Conservation (phyloP, 805 yeast genomes). For the Candida chauliodis region DNA sequence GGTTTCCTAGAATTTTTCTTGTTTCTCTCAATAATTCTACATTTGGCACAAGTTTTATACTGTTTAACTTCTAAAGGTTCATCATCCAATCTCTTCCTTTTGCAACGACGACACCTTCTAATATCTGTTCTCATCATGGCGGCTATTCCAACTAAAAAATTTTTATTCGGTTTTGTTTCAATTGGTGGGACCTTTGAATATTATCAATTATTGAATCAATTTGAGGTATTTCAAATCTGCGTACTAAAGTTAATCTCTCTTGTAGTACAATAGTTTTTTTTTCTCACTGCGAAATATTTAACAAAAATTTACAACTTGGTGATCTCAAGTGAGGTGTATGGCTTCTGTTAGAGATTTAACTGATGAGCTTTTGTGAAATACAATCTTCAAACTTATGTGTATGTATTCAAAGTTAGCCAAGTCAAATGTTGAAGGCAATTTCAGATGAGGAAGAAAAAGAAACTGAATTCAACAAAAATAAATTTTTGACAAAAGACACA, state of each 20-base stretch:
- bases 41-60: slow-evolving; percentile 56
- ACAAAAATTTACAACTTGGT: neutral
- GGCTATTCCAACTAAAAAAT: too few relatives aligned
- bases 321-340: neutral
- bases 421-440: slow-evolving; percentile 2
- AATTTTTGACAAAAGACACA: neutral
- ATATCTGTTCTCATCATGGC: slow-evolving; percentile 15
- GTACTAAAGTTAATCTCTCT: too few relatives aligned
- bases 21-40: slow-evolving; percentile 51
- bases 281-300: slow-evolving; percentile 4
- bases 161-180: too few relatives aligned
- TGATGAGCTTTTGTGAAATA: too few relatives aligned
- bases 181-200: too few relatives aligned
- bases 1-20: slow-evolving; percentile 44
- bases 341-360: too few relatives aligned
- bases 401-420: too few relatives aligned
- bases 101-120: slow-evolving; percentile 53
- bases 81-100: slow-evolving; percentile 50
- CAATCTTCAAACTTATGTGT: too few relatives aligned
- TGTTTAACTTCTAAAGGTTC: slow-evolving; percentile 55
- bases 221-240: too few relatives aligned
- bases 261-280: too few relatives aligned
- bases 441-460: slow-evolving; percentile 2
- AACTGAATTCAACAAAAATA: neutral
- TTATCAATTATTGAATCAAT: too few relatives aligned